These are phyloP conservation scores for Actinidia arguta DNA, from an alignment of 179 eudicot genomes.

Conservation along the genomic window DNA sequence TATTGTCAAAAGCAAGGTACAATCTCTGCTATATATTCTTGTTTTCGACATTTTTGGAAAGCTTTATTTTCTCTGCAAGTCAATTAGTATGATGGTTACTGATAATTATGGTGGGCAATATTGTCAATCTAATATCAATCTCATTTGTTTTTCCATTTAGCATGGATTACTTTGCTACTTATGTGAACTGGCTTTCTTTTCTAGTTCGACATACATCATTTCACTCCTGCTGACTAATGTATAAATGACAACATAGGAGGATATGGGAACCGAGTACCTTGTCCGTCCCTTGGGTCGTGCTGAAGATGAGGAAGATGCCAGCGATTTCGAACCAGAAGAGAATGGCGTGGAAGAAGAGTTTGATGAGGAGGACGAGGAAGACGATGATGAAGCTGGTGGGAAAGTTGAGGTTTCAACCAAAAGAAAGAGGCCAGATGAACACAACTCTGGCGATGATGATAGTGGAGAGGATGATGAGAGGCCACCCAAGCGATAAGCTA, in stretches of 20 bases:
- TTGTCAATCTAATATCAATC: background rate
- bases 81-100: background rate
- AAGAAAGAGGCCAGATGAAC: conserved; percentile 42
- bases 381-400: conserved; percentile 42
- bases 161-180: background rate
- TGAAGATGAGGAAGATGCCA: conserved; percentile 87
- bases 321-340: conserved; percentile 78
- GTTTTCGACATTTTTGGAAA: background rate
- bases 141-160: background rate
- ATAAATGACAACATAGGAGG: conserved; percentile 41
- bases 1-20: background rate
- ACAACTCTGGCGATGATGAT: conserved; percentile 32
- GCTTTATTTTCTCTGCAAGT: background rate
- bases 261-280: conserved; percentile 80
- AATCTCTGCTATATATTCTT: background rate
- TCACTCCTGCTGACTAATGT: background rate
- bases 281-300: conserved; percentile 77
- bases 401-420: conserved; percentile 69
- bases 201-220: background rate
- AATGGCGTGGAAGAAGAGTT: conserved; percentile 67
- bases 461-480: conserved; percentile 80
- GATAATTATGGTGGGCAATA: background rate
- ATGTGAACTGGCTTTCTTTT: background rate
- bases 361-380: conserved; percentile 31
- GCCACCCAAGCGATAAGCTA: conserved; percentile 71